Conservation (phyloP, 2,329 filamentous ascomycete species). For the Fusarium euwallaceae region DNA sequence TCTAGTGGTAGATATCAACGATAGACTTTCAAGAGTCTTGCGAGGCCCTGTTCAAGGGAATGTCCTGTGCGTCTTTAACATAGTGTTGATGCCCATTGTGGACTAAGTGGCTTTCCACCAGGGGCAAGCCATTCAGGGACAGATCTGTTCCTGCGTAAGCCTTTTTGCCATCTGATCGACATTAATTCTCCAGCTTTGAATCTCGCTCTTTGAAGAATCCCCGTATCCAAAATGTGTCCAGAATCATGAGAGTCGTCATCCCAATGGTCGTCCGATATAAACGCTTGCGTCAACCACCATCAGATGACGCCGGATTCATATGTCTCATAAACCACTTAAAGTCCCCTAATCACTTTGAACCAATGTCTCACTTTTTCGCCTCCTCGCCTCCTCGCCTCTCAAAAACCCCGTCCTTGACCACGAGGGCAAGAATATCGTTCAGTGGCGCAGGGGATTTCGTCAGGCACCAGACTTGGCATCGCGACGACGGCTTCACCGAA, state of each 20-base stretch:
- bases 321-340: background rate
- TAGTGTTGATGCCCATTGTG: conserved; percentile 8
- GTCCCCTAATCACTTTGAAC: background rate
- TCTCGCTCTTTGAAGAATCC: background rate
- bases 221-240: background rate
- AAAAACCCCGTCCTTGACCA: conserved; percentile 5
- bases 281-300: conserved; percentile 9
- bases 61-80: background rate
- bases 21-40: background rate
- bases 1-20: background rate
- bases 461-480: background rate
- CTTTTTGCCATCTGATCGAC: conserved; percentile 21
- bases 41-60: background rate
- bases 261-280: background rate
- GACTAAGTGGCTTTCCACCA: background rate
- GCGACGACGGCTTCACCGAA: background rate
- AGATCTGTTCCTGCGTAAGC: conserved; percentile 37
- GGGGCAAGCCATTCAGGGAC: background rate
- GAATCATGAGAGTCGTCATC: background rate
- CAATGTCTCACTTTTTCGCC: conserved; percentile 22
- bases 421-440: background rate
- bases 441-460: background rate
- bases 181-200: background rate
- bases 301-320: background rate
- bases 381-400: conserved; percentile 21